A percentile compares a stretch with the other conserved stretches of the same genome.
Conservation (phyloP, 768 basidiomycete genomes). For the Boletus pseudopeckii region DNA sequence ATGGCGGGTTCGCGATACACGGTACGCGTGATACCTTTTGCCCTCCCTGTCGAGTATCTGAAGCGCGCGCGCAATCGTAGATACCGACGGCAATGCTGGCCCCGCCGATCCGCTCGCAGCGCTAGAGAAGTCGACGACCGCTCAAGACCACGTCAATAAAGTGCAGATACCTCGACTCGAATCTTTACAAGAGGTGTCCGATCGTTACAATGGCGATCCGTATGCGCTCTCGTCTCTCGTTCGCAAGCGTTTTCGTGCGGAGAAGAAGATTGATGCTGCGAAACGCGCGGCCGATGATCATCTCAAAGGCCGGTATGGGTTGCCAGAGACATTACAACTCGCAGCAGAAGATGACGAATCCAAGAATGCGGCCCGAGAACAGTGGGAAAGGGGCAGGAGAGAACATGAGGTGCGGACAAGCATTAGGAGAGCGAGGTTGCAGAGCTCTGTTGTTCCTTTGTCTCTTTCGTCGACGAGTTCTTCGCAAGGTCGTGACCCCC, state of each 20-base stretch:
- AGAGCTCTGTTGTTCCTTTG: slow-evolving; percentile 27
- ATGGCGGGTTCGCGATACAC: slow-evolving; percentile 87
- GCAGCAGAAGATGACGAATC: slow-evolving; percentile 62
- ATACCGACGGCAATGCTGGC: slow-evolving; percentile 61
- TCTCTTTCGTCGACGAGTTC: slow-evolving; percentile 16
- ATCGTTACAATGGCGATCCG: slow-evolving; percentile 81
- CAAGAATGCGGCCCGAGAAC: slow-evolving; percentile 56
- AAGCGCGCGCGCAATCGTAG: slow-evolving; percentile 34
- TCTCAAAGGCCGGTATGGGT: slow-evolving; percentile 71
- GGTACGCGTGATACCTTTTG: slow-evolving; percentile 42
- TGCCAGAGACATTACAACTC: slow-evolving; percentile 66
- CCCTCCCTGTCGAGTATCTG: not conserved
- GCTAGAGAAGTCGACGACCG: slow-evolving; percentile 84
- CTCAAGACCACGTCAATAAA: slow-evolving; percentile 66
- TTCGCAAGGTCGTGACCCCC: slow-evolving; percentile 28
- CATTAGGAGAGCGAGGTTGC: slow-evolving; percentile 48
- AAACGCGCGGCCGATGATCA: slow-evolving; percentile 67
- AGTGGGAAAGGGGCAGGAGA: slow-evolving; percentile 55
- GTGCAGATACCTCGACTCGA: slow-evolving; percentile 81
- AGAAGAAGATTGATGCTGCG: slow-evolving; percentile 75
- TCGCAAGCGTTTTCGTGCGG: slow-evolving; percentile 79
- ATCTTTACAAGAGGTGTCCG: slow-evolving; percentile 70
- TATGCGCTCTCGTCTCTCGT: slow-evolving; percentile 73
- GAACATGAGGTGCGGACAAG: slow-evolving; percentile 43
- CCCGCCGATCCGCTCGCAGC: slow-evolving; percentile 83